These are phyloP conservation scores for Cardiospermum halicacabum DNA, from an alignment of 345 rosid species.

Conservation along the genomic window DNA sequence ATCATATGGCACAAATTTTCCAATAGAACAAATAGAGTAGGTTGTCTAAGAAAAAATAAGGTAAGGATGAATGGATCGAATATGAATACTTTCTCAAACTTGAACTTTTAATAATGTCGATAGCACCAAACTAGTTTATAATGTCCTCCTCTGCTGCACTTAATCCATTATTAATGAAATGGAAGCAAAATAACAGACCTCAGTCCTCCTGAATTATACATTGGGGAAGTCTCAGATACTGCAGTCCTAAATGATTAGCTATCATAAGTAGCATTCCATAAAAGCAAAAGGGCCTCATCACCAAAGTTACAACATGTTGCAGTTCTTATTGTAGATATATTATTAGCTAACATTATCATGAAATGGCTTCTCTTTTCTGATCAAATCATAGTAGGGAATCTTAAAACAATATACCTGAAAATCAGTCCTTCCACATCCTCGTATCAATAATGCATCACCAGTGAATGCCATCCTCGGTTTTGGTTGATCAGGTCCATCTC, in stretches of 20 bases:
- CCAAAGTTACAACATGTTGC: background rate
- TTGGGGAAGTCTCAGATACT: background rate
- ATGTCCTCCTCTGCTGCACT: background rate
- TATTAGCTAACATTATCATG: background rate
- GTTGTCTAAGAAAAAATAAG: background rate
- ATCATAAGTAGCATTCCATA: background rate
- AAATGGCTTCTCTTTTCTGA: background rate
- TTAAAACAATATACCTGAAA: constrained; percentile 61
- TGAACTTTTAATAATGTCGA: background rate
- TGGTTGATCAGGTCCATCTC: constrained; percentile 76
- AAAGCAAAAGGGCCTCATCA: background rate
- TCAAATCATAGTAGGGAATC: background rate
- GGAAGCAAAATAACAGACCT: background rate
- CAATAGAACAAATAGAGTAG: background rate
- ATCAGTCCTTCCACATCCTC: constrained; percentile 98
- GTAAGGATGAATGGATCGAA: background rate
- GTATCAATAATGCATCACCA: constrained; percentile 79
- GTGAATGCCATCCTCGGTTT: constrained; percentile 93
- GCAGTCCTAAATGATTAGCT: background rate
- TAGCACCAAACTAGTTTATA: background rate
- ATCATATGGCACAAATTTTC: background rate
- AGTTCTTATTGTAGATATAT: background rate
- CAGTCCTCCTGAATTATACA: too few relatives aligned
- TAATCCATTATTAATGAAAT: background rate
- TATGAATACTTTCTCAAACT: background rate